Conservation (phyloP, 495 filamentous ascomycete genomes). For the Tricharina praecox region DNA sequence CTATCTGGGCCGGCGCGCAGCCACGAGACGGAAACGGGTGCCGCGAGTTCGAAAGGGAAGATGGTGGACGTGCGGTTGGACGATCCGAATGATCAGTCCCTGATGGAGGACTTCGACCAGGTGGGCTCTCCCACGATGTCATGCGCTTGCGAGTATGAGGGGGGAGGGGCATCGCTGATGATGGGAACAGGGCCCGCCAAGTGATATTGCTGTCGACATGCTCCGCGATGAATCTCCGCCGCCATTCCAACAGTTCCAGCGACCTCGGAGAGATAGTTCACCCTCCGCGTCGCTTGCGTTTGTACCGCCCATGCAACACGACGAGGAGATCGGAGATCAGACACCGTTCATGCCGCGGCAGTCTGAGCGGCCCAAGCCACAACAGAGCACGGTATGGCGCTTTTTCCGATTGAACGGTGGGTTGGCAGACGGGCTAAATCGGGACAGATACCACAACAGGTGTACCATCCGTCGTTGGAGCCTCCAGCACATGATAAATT, state of each 20-base stretch:
- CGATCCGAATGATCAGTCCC: background rate
- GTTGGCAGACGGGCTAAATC: background rate
- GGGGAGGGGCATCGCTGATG: constrained; percentile 10
- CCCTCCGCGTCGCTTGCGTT: constrained; percentile 24
- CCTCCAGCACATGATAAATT: constrained; percentile 59
- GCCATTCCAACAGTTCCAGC: constrained; percentile 68
- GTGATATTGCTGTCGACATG: constrained; percentile 40
- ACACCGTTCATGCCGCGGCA: constrained; percentile 31
- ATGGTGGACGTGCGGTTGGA: constrained; percentile 86
- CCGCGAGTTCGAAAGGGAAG: constrained; percentile 44
- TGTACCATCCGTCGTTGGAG: constrained; percentile 32
- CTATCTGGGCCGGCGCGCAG: constrained; percentile 12
- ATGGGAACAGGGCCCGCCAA: constrained; percentile 41
- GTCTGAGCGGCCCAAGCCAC: background rate
- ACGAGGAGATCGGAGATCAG: background rate
- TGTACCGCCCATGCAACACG: constrained; percentile 21
- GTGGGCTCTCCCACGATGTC: constrained; percentile 15
- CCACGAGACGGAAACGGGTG: constrained; percentile 14
- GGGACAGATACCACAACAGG: constrained; percentile 34
- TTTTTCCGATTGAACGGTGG: background rate
- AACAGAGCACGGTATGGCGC: background rate
- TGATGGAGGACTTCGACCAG: constrained; percentile 22
- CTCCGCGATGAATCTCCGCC: constrained; percentile 54
- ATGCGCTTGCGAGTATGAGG: background rate
- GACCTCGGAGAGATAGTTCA: constrained; percentile 28